Evolutionary conservation across 257 asterid genomes (phyloP), one percentile per base, ranked within the genome.

Genomic region (Solanum paucissectum): DNA sequence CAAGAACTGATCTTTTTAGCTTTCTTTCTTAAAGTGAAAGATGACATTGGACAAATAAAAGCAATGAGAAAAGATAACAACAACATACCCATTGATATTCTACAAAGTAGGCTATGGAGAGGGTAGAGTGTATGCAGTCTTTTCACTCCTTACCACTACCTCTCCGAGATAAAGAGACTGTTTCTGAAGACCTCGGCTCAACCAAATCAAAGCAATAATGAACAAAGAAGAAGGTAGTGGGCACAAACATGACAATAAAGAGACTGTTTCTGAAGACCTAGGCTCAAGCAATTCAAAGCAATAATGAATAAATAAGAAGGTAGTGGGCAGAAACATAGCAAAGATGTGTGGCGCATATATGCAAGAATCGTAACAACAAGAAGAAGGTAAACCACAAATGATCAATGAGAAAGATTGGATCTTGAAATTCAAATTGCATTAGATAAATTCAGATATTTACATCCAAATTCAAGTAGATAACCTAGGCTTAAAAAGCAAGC

Each of bases 361-460:
- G 66, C 66, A 21, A 58, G 66, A 58, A 58, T 7, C 12, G 66
- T 58, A 58, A 58, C 11, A 20, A 58, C 5, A 52, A 52, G 2
- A 52, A 52, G 0, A 58, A 21, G 2, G 66, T 58, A 58, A 58
- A 7, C 27, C 66, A 58, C 66, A 58, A 5, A 20, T 58, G 64
- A 58, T 58, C 27, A 58, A 58, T 58, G 66, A 58, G 66, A 20
- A 58, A 58, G 85, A 81, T 5, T 16, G 42, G 62, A 62, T 64
- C 83, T 87, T 27, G 88, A 37, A 84, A 90, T 64, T 14, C n/a
- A 75, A 88, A 72, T 74, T 64, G 49, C 87, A 74, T 74, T 38
- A 38, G 71, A 64, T 36, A 87, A 58, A 83, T 64, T 88, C 69
- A 74, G 52, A 14, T 84, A 85, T 81, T 79, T 38, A 77, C 90